Base-by-base conservation (phyloP, 2,329 filamentous ascomycete genomes). In the Aureobasidium musti region DNA sequence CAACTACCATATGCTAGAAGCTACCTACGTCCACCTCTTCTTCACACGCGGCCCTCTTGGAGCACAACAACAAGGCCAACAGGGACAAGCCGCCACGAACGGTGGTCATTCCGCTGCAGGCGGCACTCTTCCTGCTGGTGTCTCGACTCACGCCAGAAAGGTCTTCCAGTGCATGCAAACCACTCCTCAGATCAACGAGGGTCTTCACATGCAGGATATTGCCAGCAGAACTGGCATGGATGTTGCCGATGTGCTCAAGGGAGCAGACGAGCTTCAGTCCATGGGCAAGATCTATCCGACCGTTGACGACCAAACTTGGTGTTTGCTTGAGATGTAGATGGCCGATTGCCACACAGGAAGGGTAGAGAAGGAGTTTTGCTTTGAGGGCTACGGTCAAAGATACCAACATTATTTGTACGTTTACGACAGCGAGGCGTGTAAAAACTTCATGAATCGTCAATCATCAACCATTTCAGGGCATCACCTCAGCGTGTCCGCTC, bases 261-360 rank as follows among this genome's bases (percentile, higher is more conserved):
- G 88, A n/a, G 87, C 90, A 11, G 91, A 97, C 72, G 92, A 98
- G 78, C 78, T 99, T 74, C 78, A 92, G 50, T 82, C 82, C 2
- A 79, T 86, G 65, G 91, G 92, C 35, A 75, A 91, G 72, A 91
- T 97, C 70, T 99, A 92, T 79, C 91, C 92, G 33, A 99, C 96
- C 11, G 85, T 96, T 66, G 92, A 98, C 78, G 94, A 98, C 74
- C 85, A 91, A 78, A 98, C 94, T 0, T 98, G 91, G 89, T 91
- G 92, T 50, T 82, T 96, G 69, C 81, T 97, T 68, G 91, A 96
- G 67, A 86, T 83, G 69, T 88, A 76, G 76, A 70, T 63, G 28
- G 8, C 11, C 10, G 0, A 47, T 4, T 5, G n/a, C 17, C 8
- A 23, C 19, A 19, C 47, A n/a, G 26, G 19, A n/a, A 17, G 6